These are phyloP conservation scores for Chaetomium olivaceum DNA, from an alignment of 2,329 filamentous ascomycete genomes.

Conservation along the genomic window DNA sequence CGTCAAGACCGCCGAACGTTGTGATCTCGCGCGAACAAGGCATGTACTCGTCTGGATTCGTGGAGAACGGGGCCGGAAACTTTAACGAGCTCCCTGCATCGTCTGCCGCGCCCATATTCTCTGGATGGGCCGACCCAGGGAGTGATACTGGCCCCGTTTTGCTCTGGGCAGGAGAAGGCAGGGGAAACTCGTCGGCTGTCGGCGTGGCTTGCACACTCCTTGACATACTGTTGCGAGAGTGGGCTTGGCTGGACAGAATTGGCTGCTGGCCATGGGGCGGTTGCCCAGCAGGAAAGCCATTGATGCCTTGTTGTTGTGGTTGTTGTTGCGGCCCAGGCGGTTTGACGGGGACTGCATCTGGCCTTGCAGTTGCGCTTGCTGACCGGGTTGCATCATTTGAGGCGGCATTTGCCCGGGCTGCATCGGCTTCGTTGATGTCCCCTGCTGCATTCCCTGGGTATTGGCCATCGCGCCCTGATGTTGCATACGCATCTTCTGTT, in stretches of 20 bases:
- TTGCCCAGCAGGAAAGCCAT: slow-evolving; percentile 52
- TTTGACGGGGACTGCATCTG: slow-evolving; percentile 45
- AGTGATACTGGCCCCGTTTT: slow-evolving; percentile 46
- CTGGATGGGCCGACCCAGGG: slow-evolving; percentile 40
- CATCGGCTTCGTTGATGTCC: slow-evolving; percentile 49
- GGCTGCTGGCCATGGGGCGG: slow-evolving; percentile 48
- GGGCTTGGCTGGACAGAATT: slow-evolving; percentile 44
- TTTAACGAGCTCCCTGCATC: slow-evolving; percentile 32
- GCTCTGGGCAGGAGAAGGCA: slow-evolving; percentile 48
- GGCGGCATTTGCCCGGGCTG: slow-evolving; percentile 43
- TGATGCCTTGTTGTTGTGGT: slow-evolving; percentile 47
- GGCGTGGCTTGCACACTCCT: slow-evolving; percentile 51
- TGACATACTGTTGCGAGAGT: slow-evolving; percentile 55
- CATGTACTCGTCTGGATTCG: slow-evolving; percentile 55
- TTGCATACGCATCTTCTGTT: slow-evolving; percentile 47
- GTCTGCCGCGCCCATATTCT: slow-evolving; percentile 33
- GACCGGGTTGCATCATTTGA: slow-evolving; percentile 45
- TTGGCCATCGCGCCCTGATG: slow-evolving; percentile 37
- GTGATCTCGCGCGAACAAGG: slow-evolving; percentile 57
- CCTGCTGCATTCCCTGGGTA: slow-evolving; percentile 40
- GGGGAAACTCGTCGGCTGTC: slow-evolving; percentile 44
- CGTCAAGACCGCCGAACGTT: slow-evolving; percentile 71
- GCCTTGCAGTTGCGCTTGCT: slow-evolving; percentile 42
- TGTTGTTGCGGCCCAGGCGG: slow-evolving; percentile 48
- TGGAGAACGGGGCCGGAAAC: slow-evolving; percentile 41